Evolutionary conservation across 2,329 filamentous ascomycete species (phyloP).

Genomic region (Chaetomiaceae sp.): DNA sequence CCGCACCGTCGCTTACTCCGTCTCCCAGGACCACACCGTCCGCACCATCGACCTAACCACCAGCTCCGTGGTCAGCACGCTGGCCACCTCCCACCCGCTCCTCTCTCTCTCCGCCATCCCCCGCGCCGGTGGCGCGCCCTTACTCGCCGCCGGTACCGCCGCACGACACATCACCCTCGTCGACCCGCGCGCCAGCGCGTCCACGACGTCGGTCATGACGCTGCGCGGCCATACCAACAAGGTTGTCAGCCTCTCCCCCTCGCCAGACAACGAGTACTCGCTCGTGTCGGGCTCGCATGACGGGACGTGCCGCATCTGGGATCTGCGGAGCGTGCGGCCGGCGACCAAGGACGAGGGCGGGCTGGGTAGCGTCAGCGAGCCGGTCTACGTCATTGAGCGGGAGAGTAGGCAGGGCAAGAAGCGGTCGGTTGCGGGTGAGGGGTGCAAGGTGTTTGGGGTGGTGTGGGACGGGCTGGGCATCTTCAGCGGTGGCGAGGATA

Average conservation of each 20-base stretch:
- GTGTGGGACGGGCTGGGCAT: constrained; percentile 85
- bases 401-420: constrained; percentile 65
- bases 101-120: constrained; percentile 73
- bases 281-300: constrained; percentile 88
- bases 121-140: constrained; percentile 52
- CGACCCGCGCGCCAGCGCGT: constrained; percentile 76
- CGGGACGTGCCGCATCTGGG: constrained; percentile 90
- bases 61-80: constrained; percentile 68
- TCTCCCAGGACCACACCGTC: constrained; percentile 85
- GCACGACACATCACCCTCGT: constrained; percentile 88
- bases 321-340: constrained; percentile 67
- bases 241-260: constrained; percentile 47
- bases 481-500: constrained; percentile 88
- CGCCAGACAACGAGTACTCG: constrained; percentile 67
- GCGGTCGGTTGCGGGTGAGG: constrained; percentile 67
- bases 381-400: constrained; percentile 69
- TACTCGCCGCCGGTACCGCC: constrained; percentile 70
- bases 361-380: constrained; percentile 60
- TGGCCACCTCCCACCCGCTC: constrained; percentile 78
- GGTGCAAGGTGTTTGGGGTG: constrained; percentile 84
- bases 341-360: constrained; percentile 56
- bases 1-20: constrained; percentile 83
- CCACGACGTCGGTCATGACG: constrained; percentile 79
- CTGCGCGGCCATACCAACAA: constrained; percentile 82
- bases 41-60: constrained; percentile 90